phyloP scores from a whole-genome alignment of 306 rosid species.

The Prunus salicina region DNA sequence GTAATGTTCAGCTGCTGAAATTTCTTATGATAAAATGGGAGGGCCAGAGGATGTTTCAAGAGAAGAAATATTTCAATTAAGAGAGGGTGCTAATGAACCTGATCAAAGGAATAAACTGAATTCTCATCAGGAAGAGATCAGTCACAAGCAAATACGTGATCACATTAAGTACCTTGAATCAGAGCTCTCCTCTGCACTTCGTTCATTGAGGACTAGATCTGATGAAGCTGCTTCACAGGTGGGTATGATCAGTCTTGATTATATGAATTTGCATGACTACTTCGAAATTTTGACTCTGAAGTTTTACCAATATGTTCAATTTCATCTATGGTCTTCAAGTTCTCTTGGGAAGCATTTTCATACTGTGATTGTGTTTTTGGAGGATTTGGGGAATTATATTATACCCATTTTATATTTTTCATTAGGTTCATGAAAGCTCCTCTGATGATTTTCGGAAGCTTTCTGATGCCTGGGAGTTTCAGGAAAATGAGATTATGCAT shows the following conservation, averaged over 20 bases:
- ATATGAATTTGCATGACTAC: not conserved
- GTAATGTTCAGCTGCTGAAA: conserved; percentile 53
- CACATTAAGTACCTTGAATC: conserved; percentile 58
- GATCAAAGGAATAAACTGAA: conserved; percentile 29
- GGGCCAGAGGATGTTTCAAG: conserved; percentile 28
- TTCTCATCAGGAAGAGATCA: conserved; percentile 30
- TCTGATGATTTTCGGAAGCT: conserved; percentile 50
- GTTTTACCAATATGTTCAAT: not conserved
- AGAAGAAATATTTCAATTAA: conserved; percentile 27
- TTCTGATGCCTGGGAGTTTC: conserved; percentile 78
- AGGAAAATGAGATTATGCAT: conserved; percentile 72
- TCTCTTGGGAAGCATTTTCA: not conserved
- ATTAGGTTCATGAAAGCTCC: conserved; percentile 53
- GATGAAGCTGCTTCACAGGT: conserved; percentile 36
- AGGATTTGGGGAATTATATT: not conserved
- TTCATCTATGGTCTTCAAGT: not conserved
- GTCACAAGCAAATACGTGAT: conserved; percentile 38
- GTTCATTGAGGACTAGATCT: conserved; percentile 46
- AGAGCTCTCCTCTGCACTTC: conserved; percentile 61
- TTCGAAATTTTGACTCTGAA: not conserved
- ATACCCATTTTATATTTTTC: conserved; percentile 23
- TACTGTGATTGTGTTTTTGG: not conserved
- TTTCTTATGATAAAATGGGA: conserved; percentile 38
- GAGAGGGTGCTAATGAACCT: conserved; percentile 23
- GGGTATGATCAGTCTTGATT: conserved; percentile 5